These are phyloP conservation scores for Boeremia lycopersici DNA, from an alignment of 2,329 filamentous ascomycete genomes.

Conservation along the genomic window DNA sequence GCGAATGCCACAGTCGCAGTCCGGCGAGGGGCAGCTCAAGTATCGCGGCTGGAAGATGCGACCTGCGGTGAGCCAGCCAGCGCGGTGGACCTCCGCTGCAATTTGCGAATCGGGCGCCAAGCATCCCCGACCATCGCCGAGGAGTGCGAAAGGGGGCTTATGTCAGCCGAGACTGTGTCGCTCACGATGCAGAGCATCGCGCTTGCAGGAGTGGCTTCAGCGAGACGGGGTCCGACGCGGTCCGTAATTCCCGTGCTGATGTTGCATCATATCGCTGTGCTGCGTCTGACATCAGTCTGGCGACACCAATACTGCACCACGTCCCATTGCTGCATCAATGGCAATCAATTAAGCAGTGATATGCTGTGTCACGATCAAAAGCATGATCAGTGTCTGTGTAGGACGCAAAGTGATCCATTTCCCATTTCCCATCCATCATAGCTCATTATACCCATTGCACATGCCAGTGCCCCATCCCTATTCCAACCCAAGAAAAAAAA, in stretches of 20 bases:
- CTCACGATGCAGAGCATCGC: neutral
- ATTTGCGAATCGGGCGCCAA: constrained; percentile 25
- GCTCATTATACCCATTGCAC: constrained; percentile 3
- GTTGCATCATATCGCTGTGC: too few relatives aligned
- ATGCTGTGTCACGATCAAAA: too few relatives aligned
- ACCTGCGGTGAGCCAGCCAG: constrained; percentile 1
- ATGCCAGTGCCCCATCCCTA: neutral
- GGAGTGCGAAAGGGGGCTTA: neutral
- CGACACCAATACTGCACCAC: too few relatives aligned
- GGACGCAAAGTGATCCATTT: too few relatives aligned
- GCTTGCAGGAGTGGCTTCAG: neutral
- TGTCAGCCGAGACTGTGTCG: neutral
- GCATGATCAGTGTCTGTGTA: too few relatives aligned
- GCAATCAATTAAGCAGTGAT: too few relatives aligned
- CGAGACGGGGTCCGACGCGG: neutral
- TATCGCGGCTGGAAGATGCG: neutral
- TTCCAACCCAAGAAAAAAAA: neutral
- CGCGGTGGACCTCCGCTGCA: constrained; percentile 9
- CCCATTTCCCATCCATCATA: neutral
- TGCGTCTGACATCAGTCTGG: too few relatives aligned
- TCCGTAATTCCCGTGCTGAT: too few relatives aligned
- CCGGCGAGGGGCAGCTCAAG: neutral
- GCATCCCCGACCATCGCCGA: neutral
- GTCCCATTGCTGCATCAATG: too few relatives aligned
- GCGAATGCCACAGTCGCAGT: constrained; percentile 3